Evolutionary conservation across 2,329 filamentous ascomycete genomes (phyloP), one percentile per base, ranked within the genome.

Genomic region (Cercospora sesami): DNA sequence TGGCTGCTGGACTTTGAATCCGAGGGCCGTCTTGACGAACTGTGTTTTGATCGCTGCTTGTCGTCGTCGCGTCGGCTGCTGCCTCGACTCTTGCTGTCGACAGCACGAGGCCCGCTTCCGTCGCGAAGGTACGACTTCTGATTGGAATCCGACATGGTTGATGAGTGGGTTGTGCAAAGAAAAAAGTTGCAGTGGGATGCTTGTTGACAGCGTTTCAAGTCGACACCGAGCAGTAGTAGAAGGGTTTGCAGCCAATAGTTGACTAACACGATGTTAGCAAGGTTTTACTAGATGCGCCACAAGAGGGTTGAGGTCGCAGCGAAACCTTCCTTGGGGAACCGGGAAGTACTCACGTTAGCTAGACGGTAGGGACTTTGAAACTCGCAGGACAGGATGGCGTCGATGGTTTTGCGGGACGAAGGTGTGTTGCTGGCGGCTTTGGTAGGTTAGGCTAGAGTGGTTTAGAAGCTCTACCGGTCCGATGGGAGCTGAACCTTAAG

Each of bases 91-190:
- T 74, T 74, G 30, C 65, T 69, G 59, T 76, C 75, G 39, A 77
- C 74, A 21, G 72, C 73, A 53, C 74, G 73, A 62, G 75, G 75
- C 23, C 75, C 75, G 59, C 66, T 65, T 62, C 64, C 69, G 68
- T 76, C 74, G 31, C 75, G 70, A 18, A 75, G 71, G 68, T 75
- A 76, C 55, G 74, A 72, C 61, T 70, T 71, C 39, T 71, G 69
- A 51, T 68, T 67, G 60, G 71, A 68, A 59, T 73, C 73, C 51
- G 65, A 74, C 73, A 75, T 75, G 26, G 65, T 60, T 51, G 33
- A 42, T 30, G 57, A 62, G 63, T 67, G 48, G 66, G 67, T 51
- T 31, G 55, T 30, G 23, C n/a, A 60, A 51, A 39, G 28, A 23
- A 61, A 23, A 61, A 62, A 53, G 64, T 64, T 42, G 63, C 63